Evolutionary conservation across 1,284 basidiomycete genomes (phyloP).

Genomic region (Lentinula novae-zelandiae): DNA sequence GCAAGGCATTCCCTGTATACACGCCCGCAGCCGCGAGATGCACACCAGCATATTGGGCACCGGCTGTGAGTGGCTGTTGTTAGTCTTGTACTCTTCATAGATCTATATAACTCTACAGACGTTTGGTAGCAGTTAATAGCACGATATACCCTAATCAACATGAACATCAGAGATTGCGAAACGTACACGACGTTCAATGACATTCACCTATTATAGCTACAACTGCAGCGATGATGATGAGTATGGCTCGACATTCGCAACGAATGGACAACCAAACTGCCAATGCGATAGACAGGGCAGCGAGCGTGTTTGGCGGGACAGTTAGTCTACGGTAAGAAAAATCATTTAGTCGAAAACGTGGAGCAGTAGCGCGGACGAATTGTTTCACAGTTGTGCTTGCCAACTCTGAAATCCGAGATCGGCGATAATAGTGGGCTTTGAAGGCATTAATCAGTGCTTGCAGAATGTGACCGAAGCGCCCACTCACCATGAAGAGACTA

Average conservation of each 20-base stretch:
- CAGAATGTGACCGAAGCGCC: not conserved
- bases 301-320: constrained; percentile 54
- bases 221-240: constrained; percentile 52
- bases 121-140: constrained; percentile 47
- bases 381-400: constrained; percentile 42
- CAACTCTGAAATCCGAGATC: constrained; percentile 53
- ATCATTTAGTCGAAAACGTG: not conserved
- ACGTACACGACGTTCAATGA: not conserved
- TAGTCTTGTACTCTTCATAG: not conserved
- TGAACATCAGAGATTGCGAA: not conserved
- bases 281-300: constrained; percentile 43
- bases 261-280: constrained; percentile 49
- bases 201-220: constrained; percentile 53
- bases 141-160: constrained; percentile 52
- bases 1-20: constrained; percentile 57
- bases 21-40: constrained; percentile 59
- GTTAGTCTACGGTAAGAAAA: constrained; percentile 34
- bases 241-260: constrained; percentile 46
- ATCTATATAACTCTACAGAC: constrained; percentile 25
- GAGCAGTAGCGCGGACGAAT: not conserved
- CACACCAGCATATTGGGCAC: constrained; percentile 58
- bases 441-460: too few species aligned
- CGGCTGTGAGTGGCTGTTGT: constrained; percentile 29
- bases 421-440: constrained; percentile 47
- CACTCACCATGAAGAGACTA: constrained; percentile 48